Conservation (phyloP, 2,329 filamentous ascomycete species). For the Colletotrichum caudatum region DNA sequence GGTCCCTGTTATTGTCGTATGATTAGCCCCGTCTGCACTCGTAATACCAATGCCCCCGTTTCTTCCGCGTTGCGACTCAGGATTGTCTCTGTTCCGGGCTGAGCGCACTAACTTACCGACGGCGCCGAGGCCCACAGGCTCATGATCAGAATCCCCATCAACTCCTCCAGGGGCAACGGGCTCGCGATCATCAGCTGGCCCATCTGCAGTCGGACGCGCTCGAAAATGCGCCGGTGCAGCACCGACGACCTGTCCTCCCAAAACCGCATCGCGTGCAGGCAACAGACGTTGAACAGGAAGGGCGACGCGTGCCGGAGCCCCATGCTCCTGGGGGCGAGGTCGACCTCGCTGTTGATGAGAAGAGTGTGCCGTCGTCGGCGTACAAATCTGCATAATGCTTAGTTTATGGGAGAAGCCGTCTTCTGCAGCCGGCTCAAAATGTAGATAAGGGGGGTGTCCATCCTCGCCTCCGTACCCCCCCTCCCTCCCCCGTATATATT, state of each 20-base stretch:
- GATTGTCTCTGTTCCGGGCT: too few relatives aligned
- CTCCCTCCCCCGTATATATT: neutral
- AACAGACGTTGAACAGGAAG: conserved; percentile 56
- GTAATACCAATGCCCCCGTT: neutral
- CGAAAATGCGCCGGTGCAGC: conserved; percentile 54
- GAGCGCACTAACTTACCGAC: conserved; percentile 13
- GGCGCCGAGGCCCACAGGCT: conserved; percentile 44
- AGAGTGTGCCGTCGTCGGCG: conserved; percentile 29
- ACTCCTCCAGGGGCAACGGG: conserved; percentile 55
- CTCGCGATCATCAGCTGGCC: conserved; percentile 55
- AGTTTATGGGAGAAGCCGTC: neutral
- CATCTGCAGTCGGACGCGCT: conserved; percentile 53
- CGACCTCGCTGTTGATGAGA: conserved; percentile 35
- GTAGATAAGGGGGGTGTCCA: too few relatives aligned
- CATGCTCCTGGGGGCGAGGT: conserved; percentile 32
- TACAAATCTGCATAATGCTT: conserved; percentile 27
- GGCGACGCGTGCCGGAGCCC: conserved; percentile 51
- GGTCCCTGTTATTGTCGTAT: conserved; percentile 29
- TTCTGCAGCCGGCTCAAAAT: neutral
- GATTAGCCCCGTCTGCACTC: neutral
- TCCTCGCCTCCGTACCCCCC: neutral
- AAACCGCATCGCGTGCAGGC: conserved; percentile 49
- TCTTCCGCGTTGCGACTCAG: neutral
- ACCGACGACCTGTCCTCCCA: conserved; percentile 30
- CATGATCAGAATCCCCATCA: conserved; percentile 56